A percentile compares a stretch with the other conserved stretches of the same genome.
Conservation (phyloP, 164 flowering plant species). For the Protea cynaroides region DNA sequence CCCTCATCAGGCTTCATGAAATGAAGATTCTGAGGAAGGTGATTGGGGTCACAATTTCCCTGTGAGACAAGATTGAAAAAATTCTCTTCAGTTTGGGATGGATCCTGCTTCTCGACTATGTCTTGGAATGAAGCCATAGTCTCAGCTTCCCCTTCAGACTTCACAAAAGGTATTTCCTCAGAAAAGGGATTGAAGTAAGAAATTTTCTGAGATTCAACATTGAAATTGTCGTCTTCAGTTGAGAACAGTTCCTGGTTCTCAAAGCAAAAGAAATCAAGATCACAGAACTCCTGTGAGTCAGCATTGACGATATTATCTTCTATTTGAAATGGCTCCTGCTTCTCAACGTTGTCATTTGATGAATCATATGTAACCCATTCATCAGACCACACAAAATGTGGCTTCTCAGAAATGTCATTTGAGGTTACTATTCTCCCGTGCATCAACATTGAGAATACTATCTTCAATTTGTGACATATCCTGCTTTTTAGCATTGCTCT, state of each 20-base stretch:
- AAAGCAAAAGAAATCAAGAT: too few relatives aligned
- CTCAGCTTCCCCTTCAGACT: conserved; percentile 3
- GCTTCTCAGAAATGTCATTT: not conserved
- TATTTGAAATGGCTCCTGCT: conserved; percentile 8
- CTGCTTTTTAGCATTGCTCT: too few relatives aligned
- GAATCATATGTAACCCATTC: not conserved
- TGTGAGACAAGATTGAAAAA: too few relatives aligned
- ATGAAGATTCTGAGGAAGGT: not conserved
- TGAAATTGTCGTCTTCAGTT: too few relatives aligned
- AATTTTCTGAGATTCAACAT: conserved; percentile 4
- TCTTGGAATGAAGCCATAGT: not conserved
- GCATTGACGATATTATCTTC: not conserved
- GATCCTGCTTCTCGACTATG: conserved; percentile 3
- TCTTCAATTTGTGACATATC: too few relatives aligned
- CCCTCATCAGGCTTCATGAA: not conserved
- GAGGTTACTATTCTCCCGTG: not conserved
- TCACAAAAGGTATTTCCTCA: too few relatives aligned
- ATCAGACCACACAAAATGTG: not conserved
- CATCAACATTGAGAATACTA: too few relatives aligned
- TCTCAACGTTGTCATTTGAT: conserved; percentile 7
- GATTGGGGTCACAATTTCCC: not conserved
- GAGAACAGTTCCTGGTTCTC: too few relatives aligned
- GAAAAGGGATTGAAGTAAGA: too few relatives aligned
- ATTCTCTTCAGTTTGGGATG: conserved; percentile 1
- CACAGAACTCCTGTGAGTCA: too few relatives aligned